phyloP scores from a whole-genome alignment of 495 filamentous ascomycete genomes.

The Neurospora sp. region DNA sequence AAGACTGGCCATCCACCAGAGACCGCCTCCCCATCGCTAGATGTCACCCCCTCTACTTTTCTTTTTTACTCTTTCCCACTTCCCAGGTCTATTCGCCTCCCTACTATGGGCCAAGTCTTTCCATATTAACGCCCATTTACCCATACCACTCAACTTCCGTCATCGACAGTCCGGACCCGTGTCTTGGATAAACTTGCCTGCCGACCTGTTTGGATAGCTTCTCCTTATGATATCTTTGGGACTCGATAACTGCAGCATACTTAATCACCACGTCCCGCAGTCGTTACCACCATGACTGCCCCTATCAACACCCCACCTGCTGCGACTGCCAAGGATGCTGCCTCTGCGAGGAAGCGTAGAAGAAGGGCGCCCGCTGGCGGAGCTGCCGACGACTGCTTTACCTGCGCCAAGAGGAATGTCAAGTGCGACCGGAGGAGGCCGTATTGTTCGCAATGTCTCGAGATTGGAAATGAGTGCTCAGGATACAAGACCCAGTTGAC shows the following conservation, averaged over 20 bases:
- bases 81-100: slow-evolving; percentile 11
- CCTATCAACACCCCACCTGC: slow-evolving; percentile 31
- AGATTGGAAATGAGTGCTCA: slow-evolving; percentile 83
- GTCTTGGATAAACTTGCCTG: slow-evolving; percentile 26
- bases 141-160: slow-evolving; percentile 32
- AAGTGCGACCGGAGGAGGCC: slow-evolving; percentile 89
- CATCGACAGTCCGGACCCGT: slow-evolving; percentile 24
- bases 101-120: slow-evolving; percentile 26
- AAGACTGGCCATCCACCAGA: slow-evolving; percentile 2
- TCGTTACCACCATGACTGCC: slow-evolving; percentile 30
- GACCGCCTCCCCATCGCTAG: slow-evolving; percentile 1
- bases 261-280: slow-evolving; percentile 3
- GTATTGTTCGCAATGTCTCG: slow-evolving; percentile 92
- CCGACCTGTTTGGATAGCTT: slow-evolving; percentile 16
- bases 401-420: slow-evolving; percentile 70
- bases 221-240: slow-evolving; percentile 17
- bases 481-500: slow-evolving; percentile 97
- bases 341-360: slow-evolving; percentile 62
- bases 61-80: slow-evolving; percentile 1
- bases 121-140: slow-evolving; percentile 37
- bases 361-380: slow-evolving; percentile 82
- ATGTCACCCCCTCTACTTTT: slow-evolving; percentile 4
- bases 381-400: slow-evolving; percentile 91
- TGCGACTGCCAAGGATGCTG: slow-evolving; percentile 31
- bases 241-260: slow-evolving; percentile 4